These are phyloP conservation scores for Gautieria morchelliformis DNA, from an alignment of 768 basidiomycete species.

Conservation along the genomic window DNA sequence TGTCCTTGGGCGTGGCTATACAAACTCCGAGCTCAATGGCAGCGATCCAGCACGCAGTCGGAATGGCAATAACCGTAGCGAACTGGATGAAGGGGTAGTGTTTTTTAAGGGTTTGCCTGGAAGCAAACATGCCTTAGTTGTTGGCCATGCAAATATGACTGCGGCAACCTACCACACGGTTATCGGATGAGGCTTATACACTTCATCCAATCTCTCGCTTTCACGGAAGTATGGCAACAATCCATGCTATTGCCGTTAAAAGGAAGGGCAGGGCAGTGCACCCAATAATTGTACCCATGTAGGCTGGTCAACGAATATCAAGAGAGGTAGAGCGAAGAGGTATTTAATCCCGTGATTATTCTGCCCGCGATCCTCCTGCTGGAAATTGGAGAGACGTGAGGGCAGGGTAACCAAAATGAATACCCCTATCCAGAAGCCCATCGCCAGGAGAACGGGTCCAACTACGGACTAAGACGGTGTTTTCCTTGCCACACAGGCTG, in stretches of 20 bases:
- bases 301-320: no score
- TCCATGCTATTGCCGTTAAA: no score
- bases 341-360: neutral
- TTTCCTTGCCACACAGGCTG: neutral
- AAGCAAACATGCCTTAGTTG: neutral
- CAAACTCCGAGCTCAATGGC: neutral
- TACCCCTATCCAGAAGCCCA: neutral
- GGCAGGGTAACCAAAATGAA: neutral
- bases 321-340: no score
- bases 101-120: neutral
- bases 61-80: neutral
- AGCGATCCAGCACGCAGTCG: neutral
- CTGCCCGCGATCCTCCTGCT: neutral
- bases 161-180: neutral
- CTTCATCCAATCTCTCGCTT: neutral
- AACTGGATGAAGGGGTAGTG: neutral
- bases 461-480: neutral
- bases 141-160: neutral
- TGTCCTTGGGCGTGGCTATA: neutral
- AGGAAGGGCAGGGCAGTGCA: neutral
- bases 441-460: neutral
- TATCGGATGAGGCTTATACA: no score
- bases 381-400: neutral
- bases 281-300: no score
- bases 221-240: neutral